These are phyloP conservation scores for Eucalyptus leucophloia DNA, from an alignment of 345 rosid species.

Conservation along the genomic window DNA sequence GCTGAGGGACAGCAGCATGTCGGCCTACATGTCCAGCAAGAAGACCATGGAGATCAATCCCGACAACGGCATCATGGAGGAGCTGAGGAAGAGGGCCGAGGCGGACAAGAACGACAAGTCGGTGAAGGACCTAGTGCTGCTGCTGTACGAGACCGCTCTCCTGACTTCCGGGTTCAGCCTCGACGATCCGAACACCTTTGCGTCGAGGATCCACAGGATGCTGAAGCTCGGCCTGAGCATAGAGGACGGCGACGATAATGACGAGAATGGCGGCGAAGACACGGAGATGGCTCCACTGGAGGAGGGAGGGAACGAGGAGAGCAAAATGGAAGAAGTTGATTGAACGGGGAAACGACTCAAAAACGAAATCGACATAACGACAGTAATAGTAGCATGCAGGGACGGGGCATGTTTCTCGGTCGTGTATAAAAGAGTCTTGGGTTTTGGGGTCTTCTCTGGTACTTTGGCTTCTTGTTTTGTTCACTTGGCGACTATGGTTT, in stretches of 20 bases:
- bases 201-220: conserved; percentile 46
- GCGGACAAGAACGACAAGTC: conserved; percentile 45
- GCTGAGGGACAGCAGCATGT: conserved; percentile 40
- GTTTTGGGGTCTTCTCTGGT: neutral
- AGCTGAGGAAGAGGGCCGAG: conserved; percentile 42
- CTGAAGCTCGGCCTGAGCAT: conserved; percentile 42
- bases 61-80: conserved; percentile 43
- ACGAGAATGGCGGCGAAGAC: conserved; percentile 5
- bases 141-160: conserved; percentile 38
- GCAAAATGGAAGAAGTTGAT: conserved; percentile 56
- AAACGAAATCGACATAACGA: neutral
- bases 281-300: conserved; percentile 30
- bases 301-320: conserved; percentile 38
- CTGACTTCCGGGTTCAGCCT: conserved; percentile 48
- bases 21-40: conserved; percentile 46
- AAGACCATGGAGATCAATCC: conserved; percentile 54
- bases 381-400: neutral
- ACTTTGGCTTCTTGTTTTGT: neutral
- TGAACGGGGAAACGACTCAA: neutral
- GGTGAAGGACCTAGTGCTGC: conserved; percentile 35
- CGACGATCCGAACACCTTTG: conserved; percentile 42
- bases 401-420: neutral
- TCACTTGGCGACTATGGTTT: neutral
- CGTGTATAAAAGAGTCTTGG: neutral
- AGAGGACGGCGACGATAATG: conserved; percentile 9